Percentiles rank a stretch among this genome's conserved stretches.
These are phyloP conservation scores for Peniophora sp. DNA, from an alignment of 1,284 basidiomycete species.

Conservation along the genomic window DNA sequence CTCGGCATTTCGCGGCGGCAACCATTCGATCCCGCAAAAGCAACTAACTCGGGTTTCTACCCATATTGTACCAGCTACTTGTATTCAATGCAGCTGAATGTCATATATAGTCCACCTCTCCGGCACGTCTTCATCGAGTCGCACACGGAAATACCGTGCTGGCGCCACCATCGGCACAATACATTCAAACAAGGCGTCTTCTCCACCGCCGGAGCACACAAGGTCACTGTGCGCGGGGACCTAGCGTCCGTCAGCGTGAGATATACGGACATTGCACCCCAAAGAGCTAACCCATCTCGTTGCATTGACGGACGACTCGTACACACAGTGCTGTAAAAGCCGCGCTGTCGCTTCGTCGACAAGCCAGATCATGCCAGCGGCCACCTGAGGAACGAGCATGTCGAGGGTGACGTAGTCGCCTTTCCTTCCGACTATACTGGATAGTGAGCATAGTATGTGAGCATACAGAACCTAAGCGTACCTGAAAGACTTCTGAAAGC, in stretches of 20 bases:
- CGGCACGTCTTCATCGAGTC: conserved; percentile 20
- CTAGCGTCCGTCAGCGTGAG: no score
- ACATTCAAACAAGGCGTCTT: not conserved
- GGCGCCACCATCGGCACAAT: not conserved
- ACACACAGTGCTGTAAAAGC: conserved; percentile 26
- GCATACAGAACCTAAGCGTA: conserved; percentile 13
- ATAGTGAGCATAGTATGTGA: not conserved
- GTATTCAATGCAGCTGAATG: conserved; percentile 32
- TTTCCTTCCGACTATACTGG: conserved; percentile 19
- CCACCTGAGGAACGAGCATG: conserved; percentile 21
- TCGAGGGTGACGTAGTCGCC: conserved; percentile 46
- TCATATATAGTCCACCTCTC: conserved; percentile 38
- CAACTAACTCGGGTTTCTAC: no score
- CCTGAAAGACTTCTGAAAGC: conserved; percentile 41
- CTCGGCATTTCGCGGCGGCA: no score
- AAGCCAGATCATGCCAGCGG: conserved; percentile 34
- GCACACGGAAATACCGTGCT: conserved; percentile 29
- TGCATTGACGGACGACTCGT: conserved; percentile 32
- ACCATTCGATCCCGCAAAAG: no score
- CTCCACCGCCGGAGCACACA: not conserved
- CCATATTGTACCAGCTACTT: not conserved
- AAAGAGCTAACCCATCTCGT: conserved; percentile 42
- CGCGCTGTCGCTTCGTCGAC: conserved; percentile 30
- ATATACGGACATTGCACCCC: no score
- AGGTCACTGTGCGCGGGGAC: not conserved